Evolutionary conservation across 2,329 filamentous ascomycete genomes (phyloP).

Genomic region (Chlorencoelia australis): DNA sequence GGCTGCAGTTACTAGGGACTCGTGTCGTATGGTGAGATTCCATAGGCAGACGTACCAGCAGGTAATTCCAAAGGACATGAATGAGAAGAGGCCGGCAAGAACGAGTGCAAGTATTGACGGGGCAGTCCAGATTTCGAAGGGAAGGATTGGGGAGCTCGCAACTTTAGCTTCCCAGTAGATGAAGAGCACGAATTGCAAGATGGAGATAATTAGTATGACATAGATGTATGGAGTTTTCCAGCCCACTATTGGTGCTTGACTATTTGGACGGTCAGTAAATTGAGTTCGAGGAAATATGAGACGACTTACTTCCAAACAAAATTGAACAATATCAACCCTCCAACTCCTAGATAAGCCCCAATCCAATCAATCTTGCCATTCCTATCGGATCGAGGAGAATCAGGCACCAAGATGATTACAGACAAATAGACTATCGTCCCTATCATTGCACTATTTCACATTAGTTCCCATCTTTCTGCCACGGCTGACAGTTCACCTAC

Average conservation of each 20-base stretch:
- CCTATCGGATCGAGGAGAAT: constrained; percentile 13
- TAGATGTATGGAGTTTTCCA: constrained; percentile 14
- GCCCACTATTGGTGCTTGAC: constrained; percentile 17
- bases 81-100: constrained; percentile 10
- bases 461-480: background rate
- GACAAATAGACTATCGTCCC: background rate
- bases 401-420: constrained; percentile 6
- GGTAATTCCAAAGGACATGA: constrained; percentile 30
- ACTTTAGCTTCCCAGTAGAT: constrained; percentile 12
- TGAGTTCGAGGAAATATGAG: background rate
- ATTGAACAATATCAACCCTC: constrained; percentile 37
- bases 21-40: constrained; percentile 33
- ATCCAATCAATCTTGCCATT: constrained; percentile 32
- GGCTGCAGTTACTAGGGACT: constrained; percentile 31
- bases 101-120: constrained; percentile 15
- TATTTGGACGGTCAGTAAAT: constrained; percentile 1
- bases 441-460: constrained; percentile 3
- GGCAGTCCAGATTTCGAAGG: constrained; percentile 18
- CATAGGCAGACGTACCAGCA: constrained; percentile 40
- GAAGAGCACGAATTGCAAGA: constrained; percentile 10
- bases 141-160: constrained; percentile 15
- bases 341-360: constrained; percentile 31
- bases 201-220: constrained; percentile 10
- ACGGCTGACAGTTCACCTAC: constrained; percentile 5
- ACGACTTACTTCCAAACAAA: constrained; percentile 39